phyloP scores from a whole-genome alignment of 805 yeast species.

The Candida stauntonica region DNA sequence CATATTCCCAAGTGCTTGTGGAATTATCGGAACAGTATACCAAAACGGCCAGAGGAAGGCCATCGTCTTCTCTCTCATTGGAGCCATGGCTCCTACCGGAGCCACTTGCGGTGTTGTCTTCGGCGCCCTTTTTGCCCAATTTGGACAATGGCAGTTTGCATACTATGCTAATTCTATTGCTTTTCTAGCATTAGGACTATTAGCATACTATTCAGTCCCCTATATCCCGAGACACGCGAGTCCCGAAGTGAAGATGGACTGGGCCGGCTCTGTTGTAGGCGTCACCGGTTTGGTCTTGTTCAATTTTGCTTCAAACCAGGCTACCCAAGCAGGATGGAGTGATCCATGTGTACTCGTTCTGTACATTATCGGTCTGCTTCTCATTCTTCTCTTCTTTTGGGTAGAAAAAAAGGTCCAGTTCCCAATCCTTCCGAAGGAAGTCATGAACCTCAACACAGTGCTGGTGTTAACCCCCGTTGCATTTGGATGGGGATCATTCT shows the following conservation, averaged over 20 bases:
- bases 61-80: constrained; percentile 48
- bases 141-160: constrained; percentile 46
- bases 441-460: constrained; percentile 41
- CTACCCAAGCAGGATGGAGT: constrained; percentile 67
- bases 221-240: constrained; percentile 17
- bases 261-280: constrained; percentile 54
- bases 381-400: constrained; percentile 41
- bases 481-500: constrained; percentile 77
- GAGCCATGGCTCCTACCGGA: constrained; percentile 59
- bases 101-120: constrained; percentile 50
- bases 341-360: constrained; percentile 53
- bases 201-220: constrained; percentile 34
- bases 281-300: constrained; percentile 56
- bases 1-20: constrained; percentile 55
- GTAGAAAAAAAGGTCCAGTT: constrained; percentile 41
- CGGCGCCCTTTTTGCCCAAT: constrained; percentile 43
- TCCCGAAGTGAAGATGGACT: constrained; percentile 36
- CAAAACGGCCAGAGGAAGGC: constrained; percentile 46
- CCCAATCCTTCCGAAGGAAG: constrained; percentile 52
- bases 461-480: constrained; percentile 47
- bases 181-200: constrained; percentile 28
- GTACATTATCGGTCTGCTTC: constrained; percentile 44
- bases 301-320: constrained; percentile 73
- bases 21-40: constrained; percentile 45
- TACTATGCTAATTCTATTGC: constrained; percentile 40